Conservation (phyloP, 176 grass and related monocot species). For the Saccharum spontaneum region DNA sequence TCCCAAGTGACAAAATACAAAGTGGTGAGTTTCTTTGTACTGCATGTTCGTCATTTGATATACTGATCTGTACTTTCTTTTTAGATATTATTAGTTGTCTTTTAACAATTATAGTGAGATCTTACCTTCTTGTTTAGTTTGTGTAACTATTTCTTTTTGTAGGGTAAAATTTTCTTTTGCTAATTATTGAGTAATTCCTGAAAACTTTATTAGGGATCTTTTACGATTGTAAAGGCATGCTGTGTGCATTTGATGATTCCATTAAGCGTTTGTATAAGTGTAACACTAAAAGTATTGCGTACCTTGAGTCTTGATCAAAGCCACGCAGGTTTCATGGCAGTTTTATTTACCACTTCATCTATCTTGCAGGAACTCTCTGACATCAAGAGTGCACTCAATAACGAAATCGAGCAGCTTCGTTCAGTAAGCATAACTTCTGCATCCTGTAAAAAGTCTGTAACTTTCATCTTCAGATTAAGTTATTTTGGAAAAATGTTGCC, state of each 20-base stretch:
- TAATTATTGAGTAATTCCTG: background rate
- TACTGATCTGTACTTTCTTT: background rate
- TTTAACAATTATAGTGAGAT: background rate
- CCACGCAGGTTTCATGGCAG: background rate
- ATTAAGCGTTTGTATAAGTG: background rate
- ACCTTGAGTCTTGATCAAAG: background rate
- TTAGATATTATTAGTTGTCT: background rate
- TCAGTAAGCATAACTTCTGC: constrained; percentile 53
- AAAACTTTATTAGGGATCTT: background rate
- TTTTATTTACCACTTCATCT: constrained; percentile 38
- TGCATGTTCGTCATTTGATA: background rate
- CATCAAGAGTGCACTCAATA: constrained; percentile 74
- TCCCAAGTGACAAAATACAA: constrained; percentile 94
- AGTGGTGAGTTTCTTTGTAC: constrained; percentile 55
- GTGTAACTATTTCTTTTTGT: background rate
- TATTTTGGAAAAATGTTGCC: constrained; percentile 12
- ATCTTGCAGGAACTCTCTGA: constrained; percentile 81
- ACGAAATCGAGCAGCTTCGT: constrained; percentile 77
- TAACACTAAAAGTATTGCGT: background rate
- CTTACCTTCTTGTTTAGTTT: background rate
- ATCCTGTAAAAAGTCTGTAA: background rate
- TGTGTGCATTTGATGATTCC: background rate
- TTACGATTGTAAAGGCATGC: background rate
- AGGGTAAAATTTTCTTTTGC: background rate
- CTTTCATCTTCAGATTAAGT: background rate